phyloP scores from a whole-genome alignment of 1,284 basidiomycete species.

The Pseudozyma sp. region DNA sequence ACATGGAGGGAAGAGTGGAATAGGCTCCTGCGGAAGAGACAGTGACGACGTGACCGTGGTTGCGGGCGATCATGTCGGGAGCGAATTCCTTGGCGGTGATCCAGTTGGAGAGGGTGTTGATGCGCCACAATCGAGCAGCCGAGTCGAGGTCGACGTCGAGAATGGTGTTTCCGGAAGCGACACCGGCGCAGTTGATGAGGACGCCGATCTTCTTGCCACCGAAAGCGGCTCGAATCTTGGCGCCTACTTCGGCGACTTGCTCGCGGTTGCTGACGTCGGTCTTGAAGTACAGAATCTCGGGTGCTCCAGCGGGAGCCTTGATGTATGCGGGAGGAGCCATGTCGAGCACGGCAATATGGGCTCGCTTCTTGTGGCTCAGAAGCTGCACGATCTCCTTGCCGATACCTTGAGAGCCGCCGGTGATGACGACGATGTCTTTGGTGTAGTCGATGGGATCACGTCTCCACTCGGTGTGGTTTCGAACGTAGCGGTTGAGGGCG shows the following conservation, averaged over 20 bases:
- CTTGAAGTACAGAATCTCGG: slow-evolving; percentile 65
- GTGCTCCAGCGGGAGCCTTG: slow-evolving; percentile 59
- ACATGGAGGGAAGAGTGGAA: slow-evolving; percentile 58
- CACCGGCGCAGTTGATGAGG: slow-evolving; percentile 66
- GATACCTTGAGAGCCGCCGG: slow-evolving; percentile 66
- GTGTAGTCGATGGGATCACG: slow-evolving; percentile 59
- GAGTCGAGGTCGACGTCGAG: slow-evolving; percentile 53
- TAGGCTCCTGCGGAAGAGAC: slow-evolving; percentile 63
- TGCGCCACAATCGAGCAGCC: slow-evolving; percentile 52
- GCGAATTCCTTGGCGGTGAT: slow-evolving; percentile 64
- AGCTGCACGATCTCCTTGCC: slow-evolving; percentile 65
- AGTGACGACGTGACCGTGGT: slow-evolving; percentile 66
- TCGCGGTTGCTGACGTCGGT: slow-evolving; percentile 63
- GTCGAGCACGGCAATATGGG: slow-evolving; percentile 65
- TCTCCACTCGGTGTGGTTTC: slow-evolving; percentile 56
- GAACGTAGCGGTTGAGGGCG: slow-evolving; percentile 49
- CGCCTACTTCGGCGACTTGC: slow-evolving; percentile 53
- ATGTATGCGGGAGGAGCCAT: slow-evolving; percentile 62
- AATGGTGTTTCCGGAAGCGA: slow-evolving; percentile 61
- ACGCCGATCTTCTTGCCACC: slow-evolving; percentile 54
- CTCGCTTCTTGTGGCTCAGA: slow-evolving; percentile 53
- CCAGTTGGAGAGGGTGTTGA: slow-evolving; percentile 65
- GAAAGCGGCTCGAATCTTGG: slow-evolving; percentile 49
- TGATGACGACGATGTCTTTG: slow-evolving; percentile 65
- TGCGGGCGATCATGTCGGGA: slow-evolving; percentile 60